Conservation (phyloP, 2,329 filamentous ascomycete species). For the Epichloe uncinata region DNA sequence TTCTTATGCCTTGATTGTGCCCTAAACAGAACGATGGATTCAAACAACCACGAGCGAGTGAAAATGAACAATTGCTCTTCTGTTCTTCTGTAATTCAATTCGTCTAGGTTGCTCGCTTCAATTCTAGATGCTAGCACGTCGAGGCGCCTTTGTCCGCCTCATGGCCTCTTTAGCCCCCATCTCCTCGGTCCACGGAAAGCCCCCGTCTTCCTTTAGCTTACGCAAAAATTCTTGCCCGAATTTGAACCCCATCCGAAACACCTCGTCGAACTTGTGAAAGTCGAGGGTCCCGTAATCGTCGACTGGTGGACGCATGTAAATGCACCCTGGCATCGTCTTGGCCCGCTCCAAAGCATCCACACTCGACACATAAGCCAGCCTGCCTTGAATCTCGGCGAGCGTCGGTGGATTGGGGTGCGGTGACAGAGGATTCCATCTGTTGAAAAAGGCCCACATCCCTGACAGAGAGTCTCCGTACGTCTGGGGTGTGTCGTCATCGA, state of each 20-base stretch:
- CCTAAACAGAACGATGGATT: no score
- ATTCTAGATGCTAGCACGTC: conserved; percentile 58
- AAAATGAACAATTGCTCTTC: no score
- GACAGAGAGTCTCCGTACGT: conserved; percentile 88
- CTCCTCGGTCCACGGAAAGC: conserved; percentile 56
- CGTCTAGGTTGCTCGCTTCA: not conserved
- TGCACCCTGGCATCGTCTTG: conserved; percentile 78
- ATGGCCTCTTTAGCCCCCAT: conserved; percentile 65
- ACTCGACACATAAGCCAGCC: conserved; percentile 86
- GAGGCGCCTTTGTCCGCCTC: conserved; percentile 64
- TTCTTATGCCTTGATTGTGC: no score
- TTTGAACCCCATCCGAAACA: conserved; percentile 77
- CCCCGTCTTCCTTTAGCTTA: conserved; percentile 63
- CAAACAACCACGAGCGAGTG: no score
- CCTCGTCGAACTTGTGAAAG: conserved; percentile 96
- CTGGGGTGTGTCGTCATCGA: conserved; percentile 88
- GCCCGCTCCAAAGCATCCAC: conserved; percentile 90
- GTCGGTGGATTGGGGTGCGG: conserved; percentile 83
- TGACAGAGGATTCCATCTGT: conserved; percentile 95
- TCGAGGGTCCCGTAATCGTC: conserved; percentile 90
- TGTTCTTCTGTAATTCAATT: not conserved
- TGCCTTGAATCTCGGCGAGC: conserved; percentile 86
- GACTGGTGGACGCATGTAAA: conserved; percentile 94
- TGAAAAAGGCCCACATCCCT: conserved; percentile 87
- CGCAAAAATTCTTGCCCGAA: conserved; percentile 74